Percentiles rank a stretch among this genome's conserved stretches.
Evolutionary conservation across 2,329 filamentous ascomycete genomes (phyloP).

Genomic region (Fusarium sp.): DNA sequence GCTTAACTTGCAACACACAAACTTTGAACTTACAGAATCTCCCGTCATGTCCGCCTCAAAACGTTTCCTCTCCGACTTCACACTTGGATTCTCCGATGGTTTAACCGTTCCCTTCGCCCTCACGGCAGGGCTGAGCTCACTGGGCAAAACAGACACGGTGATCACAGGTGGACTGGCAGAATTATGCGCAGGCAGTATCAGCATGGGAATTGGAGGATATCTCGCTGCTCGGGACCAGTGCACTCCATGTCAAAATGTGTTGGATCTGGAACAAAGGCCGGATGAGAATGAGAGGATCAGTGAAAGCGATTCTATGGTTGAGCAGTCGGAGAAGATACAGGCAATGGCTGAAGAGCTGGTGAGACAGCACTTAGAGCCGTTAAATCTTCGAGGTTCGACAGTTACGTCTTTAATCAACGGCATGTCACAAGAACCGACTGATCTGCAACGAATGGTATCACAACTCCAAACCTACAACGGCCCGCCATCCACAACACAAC

Average conservation of each 20-base stretch:
- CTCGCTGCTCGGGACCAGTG: slow-evolving; percentile 66
- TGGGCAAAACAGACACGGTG: slow-evolving; percentile 71
- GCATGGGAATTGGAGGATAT: slow-evolving; percentile 80
- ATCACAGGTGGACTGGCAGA: slow-evolving; percentile 78
- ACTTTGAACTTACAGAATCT: too few relatives aligned
- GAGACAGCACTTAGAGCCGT: slow-evolving; percentile 51
- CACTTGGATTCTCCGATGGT: slow-evolving; percentile 79
- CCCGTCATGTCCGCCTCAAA: slow-evolving; percentile 47
- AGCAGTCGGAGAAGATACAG: slow-evolving; percentile 21
- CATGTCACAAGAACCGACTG: slow-evolving; percentile 48
- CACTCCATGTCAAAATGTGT: neutral
- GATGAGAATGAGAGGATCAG: slow-evolving; percentile 39
- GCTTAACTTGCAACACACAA: neutral
- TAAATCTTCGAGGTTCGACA: slow-evolving; percentile 45
- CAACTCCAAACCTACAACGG: slow-evolving; percentile 38
- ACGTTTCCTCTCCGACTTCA: slow-evolving; percentile 72
- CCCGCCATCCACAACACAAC: neutral
- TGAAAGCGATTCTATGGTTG: slow-evolving; percentile 9
- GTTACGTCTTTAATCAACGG: slow-evolving; percentile 45
- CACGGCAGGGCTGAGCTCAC: slow-evolving; percentile 74
- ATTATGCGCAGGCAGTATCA: slow-evolving; percentile 77
- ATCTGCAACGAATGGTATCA: slow-evolving; percentile 43
- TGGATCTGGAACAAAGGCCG: slow-evolving; percentile 42
- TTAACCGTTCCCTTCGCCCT: slow-evolving; percentile 81
- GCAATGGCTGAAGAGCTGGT: slow-evolving; percentile 42